Base-by-base conservation (phyloP, 2,329 filamentous ascomycete species). In the Diaporthe sp. region DNA sequence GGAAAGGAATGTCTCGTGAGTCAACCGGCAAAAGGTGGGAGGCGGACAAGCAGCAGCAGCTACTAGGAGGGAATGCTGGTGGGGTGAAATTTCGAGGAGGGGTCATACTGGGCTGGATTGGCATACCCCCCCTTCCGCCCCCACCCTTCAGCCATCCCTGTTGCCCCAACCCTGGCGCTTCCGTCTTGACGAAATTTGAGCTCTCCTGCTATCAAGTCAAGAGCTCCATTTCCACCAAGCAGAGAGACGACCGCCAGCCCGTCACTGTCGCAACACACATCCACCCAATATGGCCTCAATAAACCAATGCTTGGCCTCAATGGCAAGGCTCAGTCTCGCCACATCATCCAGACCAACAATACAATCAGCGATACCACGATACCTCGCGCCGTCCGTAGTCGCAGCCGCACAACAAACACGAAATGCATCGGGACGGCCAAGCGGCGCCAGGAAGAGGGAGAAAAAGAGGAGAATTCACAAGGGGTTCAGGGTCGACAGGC, bases 391-490 rank as follows among this genome's bases (percentile, higher is more conserved):
- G 0, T 84, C 86, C 9, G 82, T 85, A 58, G 80, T 85, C 47
- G 82, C 85, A 61, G 80, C 84, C 44, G 72, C 78, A 58, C 76
- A 79, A 58, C 86, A 88, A 79, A 83, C 83, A 74, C 87, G 89
- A 79, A 83, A 83, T 81, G 86, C 85, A 49, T 84, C 84, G 44
- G 78, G 65, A 10, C 79, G 80, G 47, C 79, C 86, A 76, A 80
- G 82, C 75, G 85, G 86, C 78, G 85, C 86, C 78, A 87, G 86
- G 80, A 89, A 88, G 80, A 92, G 90, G 85, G 83, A 85, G 77
- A 90, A 90, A 85, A 90, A 89, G 83, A 92, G 89, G 84, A 87
- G 89, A 80, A 85, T 88, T 71, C 90, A 91, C 81, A 95, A 94
- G 85, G 88, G 90, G 15, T 91, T 90, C 77, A 91, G 90, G 78